A percentile compares a stretch with the other conserved stretches of the same genome.
These are phyloP conservation scores for Lentinula novae-zelandiae DNA, from an alignment of 1,284 basidiomycete species.

Conservation along the genomic window DNA sequence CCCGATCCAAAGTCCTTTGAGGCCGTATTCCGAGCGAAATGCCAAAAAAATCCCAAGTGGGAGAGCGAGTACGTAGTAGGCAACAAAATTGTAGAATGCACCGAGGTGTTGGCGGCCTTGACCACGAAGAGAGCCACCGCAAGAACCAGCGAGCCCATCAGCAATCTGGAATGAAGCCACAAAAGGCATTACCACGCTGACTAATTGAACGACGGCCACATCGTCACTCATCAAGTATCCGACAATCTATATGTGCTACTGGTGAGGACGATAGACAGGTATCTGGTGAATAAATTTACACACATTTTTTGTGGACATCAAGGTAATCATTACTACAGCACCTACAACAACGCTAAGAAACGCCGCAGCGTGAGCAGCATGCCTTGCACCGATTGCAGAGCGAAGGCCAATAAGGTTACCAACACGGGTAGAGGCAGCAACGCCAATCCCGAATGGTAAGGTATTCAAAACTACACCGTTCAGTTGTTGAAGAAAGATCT, in stretches of 20 bases:
- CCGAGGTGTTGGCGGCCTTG: constrained; percentile 75
- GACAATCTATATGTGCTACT: constrained; percentile 37
- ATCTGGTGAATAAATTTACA: constrained; percentile 11
- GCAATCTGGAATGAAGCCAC: constrained; percentile 80
- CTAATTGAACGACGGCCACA: constrained; percentile 52
- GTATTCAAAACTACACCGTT: constrained; percentile 52
- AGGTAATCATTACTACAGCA: constrained; percentile 50
- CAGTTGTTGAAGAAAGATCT: background rate
- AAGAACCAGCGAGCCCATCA: constrained; percentile 70
- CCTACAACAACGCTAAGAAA: constrained; percentile 61
- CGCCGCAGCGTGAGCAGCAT: constrained; percentile 61
- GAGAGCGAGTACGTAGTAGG: constrained; percentile 72
- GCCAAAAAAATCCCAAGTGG: constrained; percentile 70
- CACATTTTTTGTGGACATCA: constrained; percentile 58
- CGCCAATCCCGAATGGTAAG: constrained; percentile 66
- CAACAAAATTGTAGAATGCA: constrained; percentile 70
- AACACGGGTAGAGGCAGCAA: constrained; percentile 69
- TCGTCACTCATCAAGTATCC: constrained; percentile 73
- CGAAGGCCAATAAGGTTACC: constrained; percentile 71
- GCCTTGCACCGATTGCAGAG: constrained; percentile 49
- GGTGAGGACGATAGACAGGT: background rate
- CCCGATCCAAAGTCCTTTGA: constrained; percentile 73
- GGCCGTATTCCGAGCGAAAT: constrained; percentile 47
- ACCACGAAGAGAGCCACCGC: constrained; percentile 67
- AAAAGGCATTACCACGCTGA: constrained; percentile 71